Evolutionary conservation across 1,284 basidiomycete genomes (phyloP).

Genomic region (Sanghuangporus baumii): DNA sequence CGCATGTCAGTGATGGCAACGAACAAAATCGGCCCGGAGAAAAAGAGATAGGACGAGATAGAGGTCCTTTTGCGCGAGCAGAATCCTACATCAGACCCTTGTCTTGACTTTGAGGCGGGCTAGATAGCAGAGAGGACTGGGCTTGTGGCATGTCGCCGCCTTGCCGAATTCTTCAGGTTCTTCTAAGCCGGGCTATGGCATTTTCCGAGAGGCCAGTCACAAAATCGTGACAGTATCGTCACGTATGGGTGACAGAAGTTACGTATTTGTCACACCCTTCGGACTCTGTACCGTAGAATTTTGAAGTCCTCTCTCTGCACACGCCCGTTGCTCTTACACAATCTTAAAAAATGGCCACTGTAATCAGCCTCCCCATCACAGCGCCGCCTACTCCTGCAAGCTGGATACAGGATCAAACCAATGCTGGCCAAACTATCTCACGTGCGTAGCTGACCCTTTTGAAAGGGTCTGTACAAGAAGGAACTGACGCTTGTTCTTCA

Average conservation of each 20-base stretch:
- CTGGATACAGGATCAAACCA: slow-evolving; percentile 8
- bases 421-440: slow-evolving; percentile 9
- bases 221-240: background rate
- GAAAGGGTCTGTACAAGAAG: background rate
- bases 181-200: too few relatives aligned
- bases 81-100: background rate
- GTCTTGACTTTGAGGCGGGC: background rate
- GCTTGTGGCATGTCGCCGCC: background rate
- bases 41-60: background rate
- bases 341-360: slow-evolving; percentile 13
- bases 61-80: background rate
- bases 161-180: background rate
- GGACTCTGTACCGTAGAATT: background rate
- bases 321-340: background rate
- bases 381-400: slow-evolving; percentile 11
- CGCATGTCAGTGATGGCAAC: slow-evolving; percentile 3
- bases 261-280: background rate
- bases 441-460: background rate
- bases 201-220: background rate
- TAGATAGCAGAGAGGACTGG: background rate
- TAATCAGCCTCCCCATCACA: slow-evolving; percentile 13
- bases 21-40: background rate
- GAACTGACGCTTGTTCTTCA: background rate
- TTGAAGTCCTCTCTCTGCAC: background rate
- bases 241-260: background rate